phyloP scores from a whole-genome alignment of 805 yeast species.

The Candida oleophila region DNA sequence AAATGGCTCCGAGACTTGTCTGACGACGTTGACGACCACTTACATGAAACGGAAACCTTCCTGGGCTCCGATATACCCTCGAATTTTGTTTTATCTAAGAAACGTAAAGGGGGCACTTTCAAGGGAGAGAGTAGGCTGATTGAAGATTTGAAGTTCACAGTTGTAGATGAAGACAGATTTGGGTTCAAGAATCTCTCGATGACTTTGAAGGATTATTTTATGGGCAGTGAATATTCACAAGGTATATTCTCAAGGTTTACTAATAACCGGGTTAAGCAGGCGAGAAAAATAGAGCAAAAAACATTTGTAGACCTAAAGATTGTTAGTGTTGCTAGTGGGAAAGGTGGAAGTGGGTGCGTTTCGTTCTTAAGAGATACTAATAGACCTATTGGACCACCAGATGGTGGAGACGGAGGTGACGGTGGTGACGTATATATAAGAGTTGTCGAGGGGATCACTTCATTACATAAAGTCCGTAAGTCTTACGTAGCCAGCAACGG shows the following conservation, averaged over 20 bases:
- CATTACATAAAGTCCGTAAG: slow-evolving; percentile 67
- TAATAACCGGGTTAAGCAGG: slow-evolving; percentile 24
- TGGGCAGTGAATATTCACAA: slow-evolving; percentile 37
- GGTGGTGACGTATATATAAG: slow-evolving; percentile 88
- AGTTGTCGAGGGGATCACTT: slow-evolving; percentile 69
- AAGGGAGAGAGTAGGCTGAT: background rate
- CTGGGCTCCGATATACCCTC: background rate
- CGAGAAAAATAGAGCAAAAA: slow-evolving; percentile 33
- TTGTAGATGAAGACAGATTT: slow-evolving; percentile 17
- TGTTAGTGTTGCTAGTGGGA: slow-evolving; percentile 68
- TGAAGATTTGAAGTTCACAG: slow-evolving; percentile 12
- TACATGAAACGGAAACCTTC: background rate
- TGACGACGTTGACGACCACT: background rate
- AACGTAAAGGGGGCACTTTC: background rate
- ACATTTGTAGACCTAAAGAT: slow-evolving; percentile 62
- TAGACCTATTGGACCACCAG: slow-evolving; percentile 87
- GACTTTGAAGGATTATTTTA: slow-evolving; percentile 37
- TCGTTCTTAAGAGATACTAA: slow-evolving; percentile 88
- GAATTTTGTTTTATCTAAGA: slow-evolving; percentile 1
- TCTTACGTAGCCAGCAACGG: slow-evolving; percentile 76
- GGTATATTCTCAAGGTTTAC: slow-evolving; percentile 21
- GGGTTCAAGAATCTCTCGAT: slow-evolving; percentile 15
- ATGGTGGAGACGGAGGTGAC: slow-evolving; percentile 98
- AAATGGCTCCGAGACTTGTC: slow-evolving; percentile 33
- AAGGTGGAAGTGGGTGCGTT: slow-evolving; percentile 85